Conservation (phyloP, 2,329 filamentous ascomycete genomes). For the Neoscytalidium dimidiatum region DNA sequence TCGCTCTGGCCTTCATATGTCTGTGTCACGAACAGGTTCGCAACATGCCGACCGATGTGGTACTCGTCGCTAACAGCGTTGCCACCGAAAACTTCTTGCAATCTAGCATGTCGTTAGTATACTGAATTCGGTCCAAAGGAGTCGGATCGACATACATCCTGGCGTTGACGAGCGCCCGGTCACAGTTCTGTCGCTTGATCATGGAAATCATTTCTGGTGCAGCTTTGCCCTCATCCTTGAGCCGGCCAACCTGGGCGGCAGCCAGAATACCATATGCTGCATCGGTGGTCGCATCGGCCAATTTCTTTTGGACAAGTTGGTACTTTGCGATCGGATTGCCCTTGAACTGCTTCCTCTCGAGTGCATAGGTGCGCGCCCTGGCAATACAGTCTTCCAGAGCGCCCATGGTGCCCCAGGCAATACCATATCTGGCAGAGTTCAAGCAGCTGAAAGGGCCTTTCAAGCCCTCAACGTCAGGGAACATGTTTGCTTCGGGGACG, state of each 20-base stretch:
- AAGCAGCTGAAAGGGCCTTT: conserved; percentile 89
- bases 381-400: conserved; percentile 89
- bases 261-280: conserved; percentile 89
- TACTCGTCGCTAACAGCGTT: conserved; percentile 99
- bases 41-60: conserved; percentile 88
- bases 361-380: conserved; percentile 79
- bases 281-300: conserved; percentile 89
- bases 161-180: conserved; percentile 78
- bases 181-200: conserved; percentile 98
- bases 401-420: conserved; percentile 90
- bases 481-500: conserved; percentile 89
- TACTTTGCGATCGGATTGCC: conserved; percentile 93
- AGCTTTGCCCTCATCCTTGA: conserved; percentile 88
- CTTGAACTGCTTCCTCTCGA: conserved; percentile 96
- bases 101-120: conserved; percentile 40
- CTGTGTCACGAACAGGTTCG: conserved; percentile 95
- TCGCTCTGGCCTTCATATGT: conserved; percentile 98
- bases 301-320: conserved; percentile 96
- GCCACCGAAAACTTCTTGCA: conserved; percentile 96
- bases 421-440: conserved; percentile 91
- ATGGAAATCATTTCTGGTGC: conserved; percentile 95
- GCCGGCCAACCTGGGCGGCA: conserved; percentile 82
- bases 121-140: not conserved
- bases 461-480: conserved; percentile 84
- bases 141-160: conserved; percentile 54